Evolutionary conservation across 2,329 filamentous ascomycete genomes (phyloP).

Genomic region (Colletotrichum kahawae): DNA sequence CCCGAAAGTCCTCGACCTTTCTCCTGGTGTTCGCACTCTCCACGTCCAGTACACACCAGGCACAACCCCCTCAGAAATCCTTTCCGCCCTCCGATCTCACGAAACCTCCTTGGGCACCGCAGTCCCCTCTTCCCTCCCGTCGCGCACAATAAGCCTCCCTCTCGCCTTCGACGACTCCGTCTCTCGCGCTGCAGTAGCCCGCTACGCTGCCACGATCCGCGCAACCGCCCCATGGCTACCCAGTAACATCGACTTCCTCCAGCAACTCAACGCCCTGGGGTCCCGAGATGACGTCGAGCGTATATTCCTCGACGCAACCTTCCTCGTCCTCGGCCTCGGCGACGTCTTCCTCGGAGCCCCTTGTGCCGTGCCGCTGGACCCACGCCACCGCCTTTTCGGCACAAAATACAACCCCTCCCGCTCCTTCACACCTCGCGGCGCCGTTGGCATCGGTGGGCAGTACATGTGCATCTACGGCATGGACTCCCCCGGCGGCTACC

Average conservation of each 20-base stretch:
- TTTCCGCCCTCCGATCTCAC: slow-evolving; percentile 26
- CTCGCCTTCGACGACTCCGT: slow-evolving; percentile 43
- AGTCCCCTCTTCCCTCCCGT: slow-evolving; percentile 27
- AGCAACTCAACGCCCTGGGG: slow-evolving; percentile 36
- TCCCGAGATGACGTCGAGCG: slow-evolving; percentile 26
- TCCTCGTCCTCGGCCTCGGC: slow-evolving; percentile 41
- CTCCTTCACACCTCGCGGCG: slow-evolving; percentile 38
- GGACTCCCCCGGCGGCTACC: slow-evolving; percentile 41
- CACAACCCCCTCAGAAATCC: slow-evolving; percentile 23
- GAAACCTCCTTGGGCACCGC: slow-evolving; percentile 27
- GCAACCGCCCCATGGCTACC: slow-evolving; percentile 67
- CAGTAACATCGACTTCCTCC: slow-evolving; percentile 62
- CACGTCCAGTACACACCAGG: slow-evolving; percentile 33
- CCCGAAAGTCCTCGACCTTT: slow-evolving; percentile 32
- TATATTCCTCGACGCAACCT: slow-evolving; percentile 34
- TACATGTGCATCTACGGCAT: slow-evolving; percentile 45
- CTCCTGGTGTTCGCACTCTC: slow-evolving; percentile 38
- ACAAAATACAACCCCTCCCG: slow-evolving; percentile 43
- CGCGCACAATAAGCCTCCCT: slow-evolving; percentile 37
- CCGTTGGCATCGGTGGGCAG: slow-evolving; percentile 40
- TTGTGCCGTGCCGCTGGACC: slow-evolving; percentile 39
- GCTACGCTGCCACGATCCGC: slow-evolving; percentile 67
- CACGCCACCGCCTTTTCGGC: slow-evolving; percentile 37
- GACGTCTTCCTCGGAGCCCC: slow-evolving; percentile 45
- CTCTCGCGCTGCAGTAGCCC: slow-evolving; percentile 56